Evolutionary conservation across 2,329 filamentous ascomycete genomes (phyloP).

Genomic region (Arthrobotrys megalospora): DNA sequence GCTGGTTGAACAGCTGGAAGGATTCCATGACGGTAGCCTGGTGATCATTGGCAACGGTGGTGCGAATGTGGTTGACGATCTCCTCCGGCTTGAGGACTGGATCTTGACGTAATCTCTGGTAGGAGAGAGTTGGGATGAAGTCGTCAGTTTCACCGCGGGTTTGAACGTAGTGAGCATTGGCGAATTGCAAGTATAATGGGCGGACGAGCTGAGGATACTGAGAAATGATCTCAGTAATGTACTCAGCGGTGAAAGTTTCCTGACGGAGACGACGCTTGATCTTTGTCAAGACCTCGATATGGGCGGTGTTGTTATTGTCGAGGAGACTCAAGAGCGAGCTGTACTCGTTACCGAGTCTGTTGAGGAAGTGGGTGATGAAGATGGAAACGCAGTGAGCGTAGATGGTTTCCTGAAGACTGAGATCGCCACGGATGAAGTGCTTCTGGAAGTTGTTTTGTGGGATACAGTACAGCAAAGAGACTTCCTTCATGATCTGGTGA

Average conservation of each 20-base stretch:
- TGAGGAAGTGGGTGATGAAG: conserved; percentile 97
- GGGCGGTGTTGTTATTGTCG: conserved; percentile 83
- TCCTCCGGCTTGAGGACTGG: conserved; percentile 82
- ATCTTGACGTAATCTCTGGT: conserved; percentile 77
- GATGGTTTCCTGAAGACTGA: conserved; percentile 95
- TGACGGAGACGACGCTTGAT: conserved; percentile 95
- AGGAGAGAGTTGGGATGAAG: conserved; percentile 79
- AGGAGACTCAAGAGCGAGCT: conserved; percentile 85
- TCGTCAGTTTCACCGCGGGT: conserved; percentile 77
- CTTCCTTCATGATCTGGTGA: conserved; percentile 98
- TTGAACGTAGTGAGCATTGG: conserved; percentile 84
- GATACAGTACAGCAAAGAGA: conserved; percentile 96
- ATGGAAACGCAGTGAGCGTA: conserved; percentile 99
- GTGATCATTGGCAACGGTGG: conserved; percentile 90
- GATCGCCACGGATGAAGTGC: conserved; percentile 85
- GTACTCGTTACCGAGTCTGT: conserved; percentile 90
- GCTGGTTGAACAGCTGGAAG: conserved; percentile 94
- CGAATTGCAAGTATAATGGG: conserved; percentile 90
- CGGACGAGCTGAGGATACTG: conserved; percentile 90
- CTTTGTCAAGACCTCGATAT: conserved; percentile 90
- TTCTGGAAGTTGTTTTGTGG: conserved; percentile 96
- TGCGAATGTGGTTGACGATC: conserved; percentile 82
- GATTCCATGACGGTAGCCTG: conserved; percentile 98
- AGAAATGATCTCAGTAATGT: conserved; percentile 97
- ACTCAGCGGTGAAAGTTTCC: conserved; percentile 97